Conservation (phyloP, 1,139 yeast genomes). For the Geotrichum histeridarum region DNA sequence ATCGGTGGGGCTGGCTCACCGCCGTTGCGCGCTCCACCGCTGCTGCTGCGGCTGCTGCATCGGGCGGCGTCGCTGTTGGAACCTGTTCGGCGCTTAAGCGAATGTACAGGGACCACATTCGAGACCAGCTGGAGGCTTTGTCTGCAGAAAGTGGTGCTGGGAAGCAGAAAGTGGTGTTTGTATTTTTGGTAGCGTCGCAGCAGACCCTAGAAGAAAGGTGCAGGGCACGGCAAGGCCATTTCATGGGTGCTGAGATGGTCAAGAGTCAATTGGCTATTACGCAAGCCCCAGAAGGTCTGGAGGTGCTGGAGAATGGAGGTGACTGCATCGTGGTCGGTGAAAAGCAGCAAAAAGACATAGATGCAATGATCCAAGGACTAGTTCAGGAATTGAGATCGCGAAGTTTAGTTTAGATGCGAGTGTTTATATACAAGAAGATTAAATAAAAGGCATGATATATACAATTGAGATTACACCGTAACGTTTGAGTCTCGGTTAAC, state of each 20-base stretch:
- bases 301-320: constrained; percentile 33
- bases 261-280: constrained; percentile 68
- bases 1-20: constrained; percentile 84
- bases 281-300: constrained; percentile 53
- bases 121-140: constrained; percentile 23
- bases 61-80: constrained; percentile 45
- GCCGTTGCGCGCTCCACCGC: constrained; percentile 40
- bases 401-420: neutral
- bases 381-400: neutral
- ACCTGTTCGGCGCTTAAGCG: constrained; percentile 83
- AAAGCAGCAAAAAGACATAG: neutral
- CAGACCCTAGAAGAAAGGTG: constrained; percentile 61
- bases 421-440: neutral
- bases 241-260: constrained; percentile 82
- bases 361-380: neutral
- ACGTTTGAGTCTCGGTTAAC: constrained; percentile 5
- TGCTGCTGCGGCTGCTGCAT: neutral
- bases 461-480: neutral
- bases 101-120: constrained; percentile 59
- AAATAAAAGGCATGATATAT: neutral
- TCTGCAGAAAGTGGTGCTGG: constrained; percentile 29
- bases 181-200: constrained; percentile 61
- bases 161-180: constrained; percentile 45
- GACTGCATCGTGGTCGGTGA: constrained; percentile 20
- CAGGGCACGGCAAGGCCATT: constrained; percentile 61